Conservation (phyloP, 208 protist species). For the Leptomonas seymouri region DNA sequence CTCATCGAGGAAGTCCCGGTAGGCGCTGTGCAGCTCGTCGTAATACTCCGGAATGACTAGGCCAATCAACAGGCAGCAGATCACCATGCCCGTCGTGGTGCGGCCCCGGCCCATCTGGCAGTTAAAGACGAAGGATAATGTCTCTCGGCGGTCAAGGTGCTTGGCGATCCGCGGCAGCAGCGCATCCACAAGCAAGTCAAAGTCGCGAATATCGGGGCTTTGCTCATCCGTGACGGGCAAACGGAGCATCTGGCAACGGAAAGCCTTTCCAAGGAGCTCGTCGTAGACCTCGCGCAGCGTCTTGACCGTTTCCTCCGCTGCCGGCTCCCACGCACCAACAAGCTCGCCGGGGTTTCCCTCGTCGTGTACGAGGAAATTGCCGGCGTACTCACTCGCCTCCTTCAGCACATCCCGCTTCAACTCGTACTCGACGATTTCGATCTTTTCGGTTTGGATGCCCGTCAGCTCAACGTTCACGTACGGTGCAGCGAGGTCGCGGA, state of each 20-base stretch:
- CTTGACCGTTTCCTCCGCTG: slow-evolving; percentile 71
- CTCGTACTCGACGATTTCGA: slow-evolving; percentile 79
- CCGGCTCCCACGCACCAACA: slow-evolving; percentile 80
- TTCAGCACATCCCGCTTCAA: slow-evolving; percentile 76
- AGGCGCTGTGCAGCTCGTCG: slow-evolving; percentile 74
- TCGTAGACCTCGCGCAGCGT: slow-evolving; percentile 85
- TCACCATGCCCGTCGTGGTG: slow-evolving; percentile 90
- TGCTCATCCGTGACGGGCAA: slow-evolving; percentile 90
- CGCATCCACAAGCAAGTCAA: slow-evolving; percentile 68
- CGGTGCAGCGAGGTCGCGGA: slow-evolving; percentile 80
- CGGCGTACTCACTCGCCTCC: slow-evolving; percentile 76
- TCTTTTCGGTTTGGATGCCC: slow-evolving; percentile 84
- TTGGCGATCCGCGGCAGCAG: slow-evolving; percentile 76
- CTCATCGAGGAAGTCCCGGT: slow-evolving; percentile 63
- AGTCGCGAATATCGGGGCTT: slow-evolving; percentile 77
- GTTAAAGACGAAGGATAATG: slow-evolving; percentile 91
- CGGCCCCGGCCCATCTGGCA: slow-evolving; percentile 91
- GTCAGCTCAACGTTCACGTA: slow-evolving; percentile 93
- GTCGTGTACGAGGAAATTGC: slow-evolving; percentile 88
- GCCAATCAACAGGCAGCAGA: slow-evolving; percentile 87
- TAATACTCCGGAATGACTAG: slow-evolving; percentile 87
- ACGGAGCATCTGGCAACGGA: slow-evolving; percentile 68
- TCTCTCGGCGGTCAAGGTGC: slow-evolving; percentile 72
- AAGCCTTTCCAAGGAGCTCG: slow-evolving; percentile 54
- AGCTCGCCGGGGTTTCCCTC: slow-evolving; percentile 86